Conservation (phyloP, 805 yeast genomes). For the Candida sakaeoensis region DNA sequence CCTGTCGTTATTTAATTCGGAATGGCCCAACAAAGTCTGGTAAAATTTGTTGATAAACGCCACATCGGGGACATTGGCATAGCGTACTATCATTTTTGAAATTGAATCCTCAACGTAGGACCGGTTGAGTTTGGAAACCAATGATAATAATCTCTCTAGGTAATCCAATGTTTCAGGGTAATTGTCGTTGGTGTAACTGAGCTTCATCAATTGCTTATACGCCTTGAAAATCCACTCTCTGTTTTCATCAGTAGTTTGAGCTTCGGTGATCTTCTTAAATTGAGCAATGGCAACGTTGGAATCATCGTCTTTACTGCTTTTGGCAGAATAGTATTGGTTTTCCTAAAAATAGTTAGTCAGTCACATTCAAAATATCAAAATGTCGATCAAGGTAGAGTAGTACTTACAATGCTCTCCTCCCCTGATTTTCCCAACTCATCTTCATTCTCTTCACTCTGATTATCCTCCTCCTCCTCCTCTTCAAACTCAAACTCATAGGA, state of each 20-base stretch:
- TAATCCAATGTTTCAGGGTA: slow-evolving; percentile 20
- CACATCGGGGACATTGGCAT: slow-evolving; percentile 24
- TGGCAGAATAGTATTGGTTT: slow-evolving; percentile 34
- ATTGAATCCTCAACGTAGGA: slow-evolving; percentile 39
- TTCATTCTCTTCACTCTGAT: slow-evolving; percentile 20
- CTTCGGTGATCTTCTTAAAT: slow-evolving; percentile 14
- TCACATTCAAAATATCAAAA: no score
- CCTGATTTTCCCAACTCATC: slow-evolving; percentile 25
- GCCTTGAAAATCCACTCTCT: slow-evolving; percentile 37
- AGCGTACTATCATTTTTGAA: slow-evolving; percentile 31
- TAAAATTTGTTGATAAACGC: slow-evolving; percentile 28
- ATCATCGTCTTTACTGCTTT: slow-evolving; percentile 34
- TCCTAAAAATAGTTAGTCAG: slow-evolving; percentile 19
- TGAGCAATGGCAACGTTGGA: slow-evolving; percentile 20
- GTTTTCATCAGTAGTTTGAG: slow-evolving; percentile 13
- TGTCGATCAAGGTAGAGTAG: no score
- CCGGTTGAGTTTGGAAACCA: slow-evolving; percentile 26
- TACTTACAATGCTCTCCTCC: slow-evolving; percentile 16
- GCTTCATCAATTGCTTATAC: slow-evolving; percentile 39
- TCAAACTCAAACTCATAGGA: slow-evolving; percentile 41
- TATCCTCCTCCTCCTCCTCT: slow-evolving; percentile 33
- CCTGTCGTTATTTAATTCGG: slow-evolving; percentile 29
- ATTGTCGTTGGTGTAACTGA: slow-evolving; percentile 21
- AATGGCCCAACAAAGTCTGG: slow-evolving; percentile 21
- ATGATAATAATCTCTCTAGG: slow-evolving; percentile 19